Evolutionary conservation across 2,329 filamentous ascomycete genomes (phyloP).

Genomic region (Ophiostoma sp.): DNA sequence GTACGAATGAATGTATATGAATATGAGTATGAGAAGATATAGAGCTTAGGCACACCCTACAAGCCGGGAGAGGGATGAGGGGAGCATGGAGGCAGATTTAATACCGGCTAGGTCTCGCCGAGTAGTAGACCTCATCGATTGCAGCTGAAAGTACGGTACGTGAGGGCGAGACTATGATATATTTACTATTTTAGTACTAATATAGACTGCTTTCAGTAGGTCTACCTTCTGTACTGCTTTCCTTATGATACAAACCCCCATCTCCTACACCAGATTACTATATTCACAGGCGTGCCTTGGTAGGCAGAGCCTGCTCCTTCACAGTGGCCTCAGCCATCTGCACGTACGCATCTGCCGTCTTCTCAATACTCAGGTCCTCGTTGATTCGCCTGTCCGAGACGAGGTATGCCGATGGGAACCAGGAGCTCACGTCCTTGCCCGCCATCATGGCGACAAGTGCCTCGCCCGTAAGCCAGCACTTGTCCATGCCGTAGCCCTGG

Average conservation of each 20-base stretch:
- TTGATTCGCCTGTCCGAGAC: not conserved
- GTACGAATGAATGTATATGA: too few species aligned
- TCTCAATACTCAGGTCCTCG: not conserved
- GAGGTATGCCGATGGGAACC: slow-evolving; percentile 6
- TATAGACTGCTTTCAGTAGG: too few species aligned
- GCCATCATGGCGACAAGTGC: slow-evolving; percentile 20
- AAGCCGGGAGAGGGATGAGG: too few species aligned
- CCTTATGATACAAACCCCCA: not conserved
- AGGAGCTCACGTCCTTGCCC: not conserved
- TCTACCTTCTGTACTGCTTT: too few species aligned
- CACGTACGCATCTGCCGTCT: slow-evolving; percentile 2
- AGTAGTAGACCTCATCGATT: too few species aligned
- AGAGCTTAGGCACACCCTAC: too few species aligned
- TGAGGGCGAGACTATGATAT: too few species aligned
- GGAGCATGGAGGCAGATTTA: too few species aligned
- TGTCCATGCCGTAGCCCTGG: slow-evolving; percentile 28
- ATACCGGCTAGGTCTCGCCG: too few species aligned
- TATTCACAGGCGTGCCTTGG: not conserved
- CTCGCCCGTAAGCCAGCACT: slow-evolving; percentile 26
- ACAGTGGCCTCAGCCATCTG: not conserved
- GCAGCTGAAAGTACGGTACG: too few species aligned
- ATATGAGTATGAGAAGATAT: too few species aligned
- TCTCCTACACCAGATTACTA: not conserved
- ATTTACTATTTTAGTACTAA: too few species aligned
- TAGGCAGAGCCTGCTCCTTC: not conserved